Percentiles rank a stretch among this genome's conserved stretches.
These are phyloP conservation scores for Tillandsia fasciculata DNA, from an alignment of 176 grass and related monocot genomes.

Conservation along the genomic window DNA sequence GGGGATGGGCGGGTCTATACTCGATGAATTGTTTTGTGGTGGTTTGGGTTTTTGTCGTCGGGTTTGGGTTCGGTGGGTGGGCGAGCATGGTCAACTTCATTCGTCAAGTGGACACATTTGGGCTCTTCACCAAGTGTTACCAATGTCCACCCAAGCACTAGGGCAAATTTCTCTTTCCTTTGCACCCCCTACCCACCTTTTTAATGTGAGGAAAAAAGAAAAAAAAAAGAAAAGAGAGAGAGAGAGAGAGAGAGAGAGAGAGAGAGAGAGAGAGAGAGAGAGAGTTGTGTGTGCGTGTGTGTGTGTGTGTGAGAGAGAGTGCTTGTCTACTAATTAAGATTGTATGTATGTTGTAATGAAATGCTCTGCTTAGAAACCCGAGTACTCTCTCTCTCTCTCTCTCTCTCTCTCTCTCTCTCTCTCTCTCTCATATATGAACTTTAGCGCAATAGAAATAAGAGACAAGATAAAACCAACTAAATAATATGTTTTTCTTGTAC, in stretches of 20 bases:
- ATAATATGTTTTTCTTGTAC: too few species aligned
- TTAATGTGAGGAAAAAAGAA: not conserved
- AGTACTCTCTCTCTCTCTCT: not conserved
- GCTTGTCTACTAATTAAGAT: not conserved
- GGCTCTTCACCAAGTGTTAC: constrained; percentile 97
- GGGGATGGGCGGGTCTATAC: constrained; percentile 62
- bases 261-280: not conserved
- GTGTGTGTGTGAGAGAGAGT: not conserved
- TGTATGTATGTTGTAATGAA: constrained; percentile 10
- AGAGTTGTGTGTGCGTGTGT: not conserved
- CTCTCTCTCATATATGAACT: too few species aligned
- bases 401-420: not conserved
- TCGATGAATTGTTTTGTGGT: constrained; percentile 65
- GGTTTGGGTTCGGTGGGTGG: constrained; percentile 92
- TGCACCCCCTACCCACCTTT: not conserved
- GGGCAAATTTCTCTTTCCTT: not conserved
- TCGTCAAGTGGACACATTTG: constrained; percentile 61
- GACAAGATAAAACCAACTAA: too few species aligned
- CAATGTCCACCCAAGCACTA: constrained; percentile 80
- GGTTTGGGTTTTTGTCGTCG: constrained; percentile 77
- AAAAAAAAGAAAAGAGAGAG: not conserved
- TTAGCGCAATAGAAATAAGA: too few species aligned
- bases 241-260: not conserved
- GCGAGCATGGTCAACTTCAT: constrained; percentile 87
- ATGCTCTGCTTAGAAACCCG: not conserved